Percentiles rank a stretch among this genome's conserved stretches.
Conservation (phyloP, 176 grass and related monocot genomes). For the Tillandsia leiboldiana region DNA sequence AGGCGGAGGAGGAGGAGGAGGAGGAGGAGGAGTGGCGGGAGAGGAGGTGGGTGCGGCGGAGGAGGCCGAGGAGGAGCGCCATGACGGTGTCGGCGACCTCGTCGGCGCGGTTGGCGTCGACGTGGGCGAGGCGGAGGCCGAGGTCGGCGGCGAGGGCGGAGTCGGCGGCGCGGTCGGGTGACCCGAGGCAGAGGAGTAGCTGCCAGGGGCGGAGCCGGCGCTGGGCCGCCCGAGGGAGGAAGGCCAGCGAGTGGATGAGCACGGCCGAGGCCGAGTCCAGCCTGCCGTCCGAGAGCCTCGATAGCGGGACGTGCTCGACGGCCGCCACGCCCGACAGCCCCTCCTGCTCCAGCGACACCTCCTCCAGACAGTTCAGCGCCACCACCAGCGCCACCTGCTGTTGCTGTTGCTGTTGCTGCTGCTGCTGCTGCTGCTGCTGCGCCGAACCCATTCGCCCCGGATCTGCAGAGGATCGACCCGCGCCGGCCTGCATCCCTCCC, state of each 20-base stretch:
- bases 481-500: neutral
- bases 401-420: conserved; percentile 5
- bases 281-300: conserved; percentile 42
- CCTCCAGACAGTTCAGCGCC: conserved; percentile 79
- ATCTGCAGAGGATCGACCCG: neutral
- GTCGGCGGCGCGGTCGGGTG: conserved; percentile 70
- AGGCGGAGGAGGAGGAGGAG: conserved; percentile 33
- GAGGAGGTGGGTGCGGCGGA: conserved; percentile 72
- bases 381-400: conserved; percentile 40
- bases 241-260: conserved; percentile 61
- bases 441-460: conserved; percentile 2
- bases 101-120: conserved; percentile 75
- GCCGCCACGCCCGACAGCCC: conserved; percentile 42
- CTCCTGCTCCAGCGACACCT: conserved; percentile 68
- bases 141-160: conserved; percentile 63
- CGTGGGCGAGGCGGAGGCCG: conserved; percentile 66
- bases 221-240: conserved; percentile 77
- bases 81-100: conserved; percentile 96
- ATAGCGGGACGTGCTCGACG: conserved; percentile 69
- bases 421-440: neutral
- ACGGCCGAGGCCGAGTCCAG: conserved; percentile 62
- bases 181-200: conserved; percentile 89
- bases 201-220: conserved; percentile 87
- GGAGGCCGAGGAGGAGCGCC: conserved; percentile 79
- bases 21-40: conserved; percentile 61